Base-by-base conservation (phyloP, 1,284 basidiomycete species). In the Tetrapyrgos nigripes region DNA sequence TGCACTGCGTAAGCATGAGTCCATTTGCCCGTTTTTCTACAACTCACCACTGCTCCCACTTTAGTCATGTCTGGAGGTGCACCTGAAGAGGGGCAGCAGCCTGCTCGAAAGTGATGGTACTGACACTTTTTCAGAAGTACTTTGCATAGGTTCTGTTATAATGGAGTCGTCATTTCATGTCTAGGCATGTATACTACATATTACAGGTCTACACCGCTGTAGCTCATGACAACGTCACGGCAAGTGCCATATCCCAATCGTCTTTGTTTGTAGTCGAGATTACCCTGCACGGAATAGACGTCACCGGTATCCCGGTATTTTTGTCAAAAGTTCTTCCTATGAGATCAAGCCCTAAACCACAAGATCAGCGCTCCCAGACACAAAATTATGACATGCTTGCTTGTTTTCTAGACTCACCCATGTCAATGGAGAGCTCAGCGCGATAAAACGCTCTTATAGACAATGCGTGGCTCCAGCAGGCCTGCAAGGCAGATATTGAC, bases 221-320 rank as follows among this genome's bases (percentile, higher is more conserved):
- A 4, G 17, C 14, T 31, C 31, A 50, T 14, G 48, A 28, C 31
- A 50, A 26, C 35, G 43, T 48, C 6, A 58, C 29, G 11, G 48
- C 13, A 31, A 53, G 11, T 27, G 28, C 44, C 28, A 49, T 24
- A 68, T 89, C 83, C 87, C 88, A 92, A 52, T 80, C 73, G 52
- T 83, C 74, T 44, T 62, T 66, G 31, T 64, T 67, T 53, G 56
- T 68, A 59, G 77, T 81, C 11, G 83, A 75, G 50, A 91, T 79
- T 49, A 66, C 65, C 24, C 77, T 73, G 63, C 85, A 86, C 8
- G 88, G 86, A 46, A 91, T 76, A 23, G 72, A 66, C 4, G 85
- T 87, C n/a, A 79, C 65, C n/a, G 86, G 79, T 9, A 33, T 19
- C 27, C 23, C 14, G 47, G 77, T 74, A 52, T 57, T 61, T 59